Evolutionary conservation across 148 eudicot genomes (phyloP), one percentile per base, ranked within the genome.

Genomic region (Simmondsia chinensis): DNA sequence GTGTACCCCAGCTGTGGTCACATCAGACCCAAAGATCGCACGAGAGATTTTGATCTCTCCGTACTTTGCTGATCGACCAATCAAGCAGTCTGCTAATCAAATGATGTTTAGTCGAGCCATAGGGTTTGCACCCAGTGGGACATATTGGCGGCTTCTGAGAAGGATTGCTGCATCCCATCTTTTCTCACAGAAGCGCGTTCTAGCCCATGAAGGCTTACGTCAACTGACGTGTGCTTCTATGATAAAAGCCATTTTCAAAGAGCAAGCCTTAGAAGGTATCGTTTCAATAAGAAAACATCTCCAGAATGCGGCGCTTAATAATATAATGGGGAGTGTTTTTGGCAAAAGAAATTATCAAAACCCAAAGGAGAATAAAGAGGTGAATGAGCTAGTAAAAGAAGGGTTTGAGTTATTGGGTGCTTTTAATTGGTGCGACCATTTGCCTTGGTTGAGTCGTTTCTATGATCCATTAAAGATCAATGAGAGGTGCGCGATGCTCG

Each of bases 41-140:
- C 64, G 64, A 1, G 91, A 82, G 22, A 82, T 82, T 38, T 46
- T 82, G 0, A 66, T 77, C 29, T 77, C 82, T 0, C 72, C 79
- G 0, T 57, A 66, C 47, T 82, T 82, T 25, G 79, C 76, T 11
- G 57, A 69, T 54, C 82, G 91, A 6, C 91, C 91, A 0, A 46
- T 82, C 33, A 82, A 82, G 37, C 70, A 66, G 16, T 82, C 91
- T 38, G 91, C 85, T 51, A 60, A 46, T 38, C 33, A 16, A 11
- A 82, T 82, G 39, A 77, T 82, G 82, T 82, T 82, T 51, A 66
- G 56, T 54, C 69, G 91, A 27, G 91, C 91, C 63, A 77, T 82
- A 1, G 91, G 91, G 6, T 82, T 82, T 19, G 91, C 91, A 0
- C 91, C 82, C 1, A 60, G 58, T 35, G 91, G 91, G 0, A 4